Evolutionary conservation across 805 yeast species (phyloP), one percentile per base, ranked within the genome.

Genomic region (Candida schatavii): DNA sequence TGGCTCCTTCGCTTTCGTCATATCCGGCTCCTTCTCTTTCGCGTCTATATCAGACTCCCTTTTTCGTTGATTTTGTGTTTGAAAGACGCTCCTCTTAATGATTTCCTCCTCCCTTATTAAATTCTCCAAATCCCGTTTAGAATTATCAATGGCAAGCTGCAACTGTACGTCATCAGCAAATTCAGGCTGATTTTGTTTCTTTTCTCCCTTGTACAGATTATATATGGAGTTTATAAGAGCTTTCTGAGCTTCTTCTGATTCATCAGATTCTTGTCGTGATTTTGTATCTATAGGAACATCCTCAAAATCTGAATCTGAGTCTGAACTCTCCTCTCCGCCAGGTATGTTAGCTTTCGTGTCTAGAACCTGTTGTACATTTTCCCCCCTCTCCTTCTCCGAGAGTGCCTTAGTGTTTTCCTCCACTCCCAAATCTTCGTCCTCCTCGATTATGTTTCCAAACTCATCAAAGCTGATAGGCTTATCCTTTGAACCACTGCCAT

Each of bases 391-490:
- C n/a, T n/a, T n/a, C n/a, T n/a, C n/a, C 9, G 15, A n/a, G n/a
- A n/a, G n/a, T n/a, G 11, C 17, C 6, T 35, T 20, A 10, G 4
- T n/a, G 11, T 23, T 13, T 5, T n/a, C 23, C 23, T 35, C 28
- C 4, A 6, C 20, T 35, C 28, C n/a, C 20, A 3, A n/a, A 5
- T 7, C 19, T 19, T 38, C 41, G 20, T 28, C 35, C 20, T 29
- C 42, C 20, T 31, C 41, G 2, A 46, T 33, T 17, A 49, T 55
- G 7, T 55, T 52, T 11, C 51, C 70, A 5, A 58, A 60, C n/a
- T 68, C 75, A 45, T 76, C 84, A 13, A 82, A 39, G 3, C 65
- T 61, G 37, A 82, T 76, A 0, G 88, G 82, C 35, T 74, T 72
- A 0, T 60, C 55, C 0, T 49, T 50, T 10, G 62, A 62, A 1